Percentiles rank a stretch among this genome's conserved stretches.
phyloP scores from a whole-genome alignment of 78 protist genomes.

The Neovahlkampfia damariscottae region DNA sequence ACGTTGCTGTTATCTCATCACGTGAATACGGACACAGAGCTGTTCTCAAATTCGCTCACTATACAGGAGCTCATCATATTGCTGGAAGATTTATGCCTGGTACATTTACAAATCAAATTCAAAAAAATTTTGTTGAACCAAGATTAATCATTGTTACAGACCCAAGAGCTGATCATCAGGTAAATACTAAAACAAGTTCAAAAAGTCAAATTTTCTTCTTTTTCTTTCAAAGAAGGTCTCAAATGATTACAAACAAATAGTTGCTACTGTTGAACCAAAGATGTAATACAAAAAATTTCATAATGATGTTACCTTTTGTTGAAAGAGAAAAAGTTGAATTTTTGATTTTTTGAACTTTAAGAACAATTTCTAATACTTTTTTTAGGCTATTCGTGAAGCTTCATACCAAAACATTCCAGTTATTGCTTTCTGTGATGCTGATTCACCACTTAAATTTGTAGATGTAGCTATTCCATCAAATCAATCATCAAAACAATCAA shows the following conservation, averaged over 20 bases:
- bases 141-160: slow-evolving; percentile 95
- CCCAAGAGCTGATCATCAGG: slow-evolving; percentile 93
- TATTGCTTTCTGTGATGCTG: slow-evolving; percentile 97
- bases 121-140: slow-evolving; percentile 93
- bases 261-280: too few relatives aligned
- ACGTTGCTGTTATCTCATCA: slow-evolving; percentile 77
- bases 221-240: too few relatives aligned
- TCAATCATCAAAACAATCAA: slow-evolving; percentile 85
- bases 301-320: neutral
- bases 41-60: slow-evolving; percentile 93
- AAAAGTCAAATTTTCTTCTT: too few relatives aligned
- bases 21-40: slow-evolving; percentile 95
- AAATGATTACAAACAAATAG: too few relatives aligned
- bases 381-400: slow-evolving; percentile 83
- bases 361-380: neutral
- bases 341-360: neutral
- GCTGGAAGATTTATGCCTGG: slow-evolving; percentile 99
- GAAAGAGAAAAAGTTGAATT: too few relatives aligned
- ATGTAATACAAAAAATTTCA: too few relatives aligned
- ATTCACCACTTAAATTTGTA: slow-evolving; percentile 81
- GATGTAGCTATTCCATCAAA: slow-evolving; percentile 99
- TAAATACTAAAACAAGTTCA: too few relatives aligned
- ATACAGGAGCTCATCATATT: slow-evolving; percentile 82
- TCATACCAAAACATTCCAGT: slow-evolving; percentile 95
- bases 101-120: slow-evolving; percentile 98